Evolutionary conservation across 2,329 filamentous ascomycete genomes (phyloP), one percentile per base, ranked within the genome.

Genomic region (Botrytis pseudocinerea): DNA sequence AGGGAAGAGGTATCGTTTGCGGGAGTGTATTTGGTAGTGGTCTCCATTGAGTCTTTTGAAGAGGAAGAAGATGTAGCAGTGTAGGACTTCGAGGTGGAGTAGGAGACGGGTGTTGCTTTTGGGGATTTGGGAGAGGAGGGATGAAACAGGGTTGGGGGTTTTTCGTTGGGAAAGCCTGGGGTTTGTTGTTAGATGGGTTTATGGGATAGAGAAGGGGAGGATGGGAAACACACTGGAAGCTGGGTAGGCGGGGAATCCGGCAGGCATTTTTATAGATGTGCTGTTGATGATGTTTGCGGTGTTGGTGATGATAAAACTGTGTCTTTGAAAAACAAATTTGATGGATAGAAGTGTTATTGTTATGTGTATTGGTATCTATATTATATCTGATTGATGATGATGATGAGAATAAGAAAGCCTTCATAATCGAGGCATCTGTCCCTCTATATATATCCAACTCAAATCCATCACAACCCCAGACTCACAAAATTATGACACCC

Each of bases 111-210:
- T 59, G 28, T 40, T 64, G 44, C 28, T 63, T 48, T 70, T 35
- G 18, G 32, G 25, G 74, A 51, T 68, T 76, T 78, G 4, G 77
- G 75, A n/a, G 78, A 78, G n/a, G 77, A 73, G n/a, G 78, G 77
- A 28, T 73, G 74, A 61, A 77, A 76, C 3, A 76, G 57, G 4
- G 76, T 77, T 46, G 77, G 76, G 65, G 76, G 73, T 25, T 74
- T 70, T 16, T 79, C 75, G 54, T 77, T 69, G 40, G 78, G 74
- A 73, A 76, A 77, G 20, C 18, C 76, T 78, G 25, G 4, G 28
- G 32, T 69, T 69, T 35, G 57, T 69, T 35, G 57, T 76, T 60
- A 73, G 70, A 65, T 54, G 25, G 35, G 22, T n/a, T 60, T 60
- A 57, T 9, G 12, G 22, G 28, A n/a, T 66, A 9, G 62, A n/a